Conservation (phyloP, 2,329 filamentous ascomycete genomes). For the Scortechinia acanthostroma region DNA sequence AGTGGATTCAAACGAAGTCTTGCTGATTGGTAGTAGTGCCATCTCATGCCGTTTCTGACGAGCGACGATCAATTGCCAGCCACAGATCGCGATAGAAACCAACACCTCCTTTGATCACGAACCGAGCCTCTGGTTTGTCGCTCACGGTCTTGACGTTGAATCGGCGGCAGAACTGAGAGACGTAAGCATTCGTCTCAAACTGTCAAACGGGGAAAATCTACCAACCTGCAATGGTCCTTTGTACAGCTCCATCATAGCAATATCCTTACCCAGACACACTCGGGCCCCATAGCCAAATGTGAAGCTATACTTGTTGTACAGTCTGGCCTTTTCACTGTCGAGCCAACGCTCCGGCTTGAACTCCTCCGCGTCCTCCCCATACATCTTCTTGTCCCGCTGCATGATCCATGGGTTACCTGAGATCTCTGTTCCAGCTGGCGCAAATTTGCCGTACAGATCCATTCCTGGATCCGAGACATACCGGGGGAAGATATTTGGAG, state of each 20-base stretch:
- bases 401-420: constrained; percentile 36
- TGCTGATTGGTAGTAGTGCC: too few species aligned
- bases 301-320: constrained; percentile 37
- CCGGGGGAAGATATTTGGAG: constrained; percentile 39
- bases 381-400: constrained; percentile 30
- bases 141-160: constrained; percentile 21
- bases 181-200: constrained; percentile 5
- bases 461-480: constrained; percentile 21
- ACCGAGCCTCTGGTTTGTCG: constrained; percentile 18
- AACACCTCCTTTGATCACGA: constrained; percentile 29
- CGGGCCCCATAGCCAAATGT: constrained; percentile 39
- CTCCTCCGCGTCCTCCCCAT: constrained; percentile 28
- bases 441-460: constrained; percentile 17
- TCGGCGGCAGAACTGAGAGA: constrained; percentile 26
- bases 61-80: constrained; percentile 23
- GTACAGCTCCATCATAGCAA: constrained; percentile 43
- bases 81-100: constrained; percentile 30
- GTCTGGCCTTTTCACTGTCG: constrained; percentile 24
- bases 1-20: too few species aligned
- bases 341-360: constrained; percentile 43
- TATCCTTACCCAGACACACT: constrained; percentile 36
- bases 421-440: constrained; percentile 29
- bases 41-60: too few species aligned
- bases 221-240: constrained; percentile 26
- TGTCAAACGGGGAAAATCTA: background rate